Base-by-base conservation (phyloP, 148 eudicot species). In the Limonium bicolor region DNA sequence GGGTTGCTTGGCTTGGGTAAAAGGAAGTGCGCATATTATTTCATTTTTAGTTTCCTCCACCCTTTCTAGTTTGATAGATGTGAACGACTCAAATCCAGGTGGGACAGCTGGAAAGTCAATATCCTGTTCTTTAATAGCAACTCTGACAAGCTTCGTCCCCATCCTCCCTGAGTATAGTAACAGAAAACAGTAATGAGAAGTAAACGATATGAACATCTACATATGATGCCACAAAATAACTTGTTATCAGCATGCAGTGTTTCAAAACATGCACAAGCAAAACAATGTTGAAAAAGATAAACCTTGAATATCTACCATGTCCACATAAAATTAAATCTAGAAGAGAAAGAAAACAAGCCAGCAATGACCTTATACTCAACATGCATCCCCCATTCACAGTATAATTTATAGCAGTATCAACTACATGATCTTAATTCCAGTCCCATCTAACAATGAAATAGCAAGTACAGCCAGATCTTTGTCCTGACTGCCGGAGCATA, bases 41-140 rank as follows among this genome's bases (percentile, higher is more conserved):
- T 56, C 66, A 10, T 34, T 55, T 41, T 74, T 76, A 53, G 60
- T 59, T 46, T 59, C 63, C 46, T 72, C 78, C 9, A 65, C 68
- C 62, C 69, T 77, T 60, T 80, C 67, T 26, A 70, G 40, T 46
- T 78, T 67, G 67, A 63, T 71, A 33, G 82, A 55, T 27, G 84
- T 56, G 47, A 71, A 67, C 15, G 80, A 67, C 83, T 85, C 95
- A 29, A 92, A 92, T 60, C 94, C 95, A 49, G 99, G 95, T 52
- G 99, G 99, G 66, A 78, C 59, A 20, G 80, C 62, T 34, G 76
- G 73, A 58, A 72, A 78, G 30, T 81, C 95, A 65, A 92, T 61
- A 33, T 51, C 80, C 36, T 78, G 87, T 58, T 84, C 99, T 61
- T 83, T 74, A 13, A 74, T 47, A 45, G 63, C 60, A 63, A 69